Conservation (phyloP, 345 rosid genomes). For the Erodium maritimum region DNA sequence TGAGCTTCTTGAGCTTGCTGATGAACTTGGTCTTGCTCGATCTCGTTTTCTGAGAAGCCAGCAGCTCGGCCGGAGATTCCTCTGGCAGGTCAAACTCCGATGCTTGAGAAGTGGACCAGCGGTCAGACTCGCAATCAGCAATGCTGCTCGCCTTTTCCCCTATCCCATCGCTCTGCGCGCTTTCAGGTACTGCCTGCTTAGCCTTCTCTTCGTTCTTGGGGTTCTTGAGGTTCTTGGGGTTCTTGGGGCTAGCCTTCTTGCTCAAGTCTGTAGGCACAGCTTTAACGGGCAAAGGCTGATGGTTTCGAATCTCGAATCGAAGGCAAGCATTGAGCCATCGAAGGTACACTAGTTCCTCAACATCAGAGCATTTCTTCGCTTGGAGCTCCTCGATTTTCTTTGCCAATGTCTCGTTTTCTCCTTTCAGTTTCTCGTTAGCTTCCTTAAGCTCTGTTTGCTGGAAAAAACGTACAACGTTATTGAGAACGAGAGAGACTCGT, state of each 20-base stretch:
- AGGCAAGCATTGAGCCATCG: conserved; percentile 91
- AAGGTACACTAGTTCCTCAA: conserved; percentile 73
- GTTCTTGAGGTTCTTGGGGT: too few relatives aligned
- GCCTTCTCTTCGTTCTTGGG: conserved; percentile 58
- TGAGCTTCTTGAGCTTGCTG: conserved; percentile 45
- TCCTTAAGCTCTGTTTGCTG: conserved; percentile 48
- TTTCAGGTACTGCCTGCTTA: conserved; percentile 66
- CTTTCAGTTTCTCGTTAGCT: conserved; percentile 26
- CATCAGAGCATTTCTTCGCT: conserved; percentile 53
- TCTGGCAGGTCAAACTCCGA: conserved; percentile 44
- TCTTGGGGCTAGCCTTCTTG: conserved; percentile 67
- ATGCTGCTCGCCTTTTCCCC: conserved; percentile 23
- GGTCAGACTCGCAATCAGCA: conserved; percentile 37
- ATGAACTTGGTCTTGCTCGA: conserved; percentile 43
- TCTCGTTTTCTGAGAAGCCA: conserved; percentile 19
- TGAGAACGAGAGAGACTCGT: too few relatives aligned
- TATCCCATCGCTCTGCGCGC: conserved; percentile 40
- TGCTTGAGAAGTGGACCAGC: conserved; percentile 51
- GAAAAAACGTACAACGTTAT: conserved; percentile 1
- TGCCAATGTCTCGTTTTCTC: conserved; percentile 42
- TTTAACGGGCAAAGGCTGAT: conserved; percentile 49
- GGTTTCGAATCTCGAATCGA: conserved; percentile 65
- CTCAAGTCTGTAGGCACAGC: conserved; percentile 77
- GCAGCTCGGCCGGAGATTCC: conserved; percentile 34
- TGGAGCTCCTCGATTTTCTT: conserved; percentile 56